These are phyloP conservation scores for Allium cepa DNA, from an alignment of 106 monocot species.

Conservation along the genomic window DNA sequence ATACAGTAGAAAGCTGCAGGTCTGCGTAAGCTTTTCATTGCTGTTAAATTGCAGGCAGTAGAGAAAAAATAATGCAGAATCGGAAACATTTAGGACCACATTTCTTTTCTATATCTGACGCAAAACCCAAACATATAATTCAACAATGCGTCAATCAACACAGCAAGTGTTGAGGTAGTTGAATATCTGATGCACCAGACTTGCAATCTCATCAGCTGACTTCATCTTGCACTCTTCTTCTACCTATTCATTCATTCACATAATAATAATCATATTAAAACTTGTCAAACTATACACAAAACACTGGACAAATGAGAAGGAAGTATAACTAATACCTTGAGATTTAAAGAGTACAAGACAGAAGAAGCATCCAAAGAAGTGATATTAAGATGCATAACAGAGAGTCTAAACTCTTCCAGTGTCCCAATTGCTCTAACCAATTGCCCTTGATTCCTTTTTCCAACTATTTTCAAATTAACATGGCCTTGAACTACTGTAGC, in stretches of 20 bases:
- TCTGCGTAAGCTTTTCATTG: not conserved
- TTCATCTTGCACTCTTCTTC: slow-evolving; percentile 71
- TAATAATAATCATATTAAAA: too few species aligned
- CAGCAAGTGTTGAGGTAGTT: slow-evolving; percentile 22
- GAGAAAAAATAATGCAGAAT: not conserved
- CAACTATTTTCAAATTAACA: slow-evolving; percentile 59
- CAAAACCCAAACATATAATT: not conserved
- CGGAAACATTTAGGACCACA: not conserved
- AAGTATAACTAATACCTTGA: slow-evolving; percentile 43
- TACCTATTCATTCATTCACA: slow-evolving; percentile 19
- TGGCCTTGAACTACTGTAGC: slow-evolving; percentile 70
- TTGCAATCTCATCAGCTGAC: slow-evolving; percentile 84
- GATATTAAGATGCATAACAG: slow-evolving; percentile 69
- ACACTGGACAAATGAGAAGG: too few species aligned
- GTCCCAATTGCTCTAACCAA: slow-evolving; percentile 50
- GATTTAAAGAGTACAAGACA: slow-evolving; percentile 74
- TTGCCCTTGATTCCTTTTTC: slow-evolving; percentile 36
- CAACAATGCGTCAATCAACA: slow-evolving; percentile 1
- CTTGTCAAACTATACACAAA: not conserved
- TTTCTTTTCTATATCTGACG: not conserved
- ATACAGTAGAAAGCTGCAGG: slow-evolving; percentile 2
- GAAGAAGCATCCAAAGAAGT: slow-evolving; percentile 37
- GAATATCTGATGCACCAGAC: slow-evolving; percentile 79
- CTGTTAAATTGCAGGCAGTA: not conserved
- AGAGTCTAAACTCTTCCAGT: slow-evolving; percentile 62